phyloP scores from a whole-genome alignment of 177 flowering plant species.

The Vitis hybrid region DNA sequence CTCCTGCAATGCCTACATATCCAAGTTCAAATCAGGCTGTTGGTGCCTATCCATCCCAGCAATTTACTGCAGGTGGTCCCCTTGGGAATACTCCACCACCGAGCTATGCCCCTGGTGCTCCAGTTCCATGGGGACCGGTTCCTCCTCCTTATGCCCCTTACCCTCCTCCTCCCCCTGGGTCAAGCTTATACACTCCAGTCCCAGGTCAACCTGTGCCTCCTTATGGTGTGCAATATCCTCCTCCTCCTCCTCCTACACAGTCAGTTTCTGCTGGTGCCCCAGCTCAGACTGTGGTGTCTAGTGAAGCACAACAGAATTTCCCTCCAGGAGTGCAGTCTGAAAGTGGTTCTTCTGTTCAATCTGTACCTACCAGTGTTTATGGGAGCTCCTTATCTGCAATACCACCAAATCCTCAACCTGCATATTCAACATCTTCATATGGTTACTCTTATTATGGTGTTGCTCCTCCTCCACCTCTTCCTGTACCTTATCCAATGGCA shows the following conservation, averaged over 20 bases:
- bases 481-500: constrained; percentile 28
- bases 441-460: constrained; percentile 70
- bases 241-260: constrained; percentile 25
- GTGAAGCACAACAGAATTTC: constrained; percentile 54
- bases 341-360: constrained; percentile 35
- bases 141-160: constrained; percentile 73
- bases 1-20: constrained; percentile 53
- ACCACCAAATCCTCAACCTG: constrained; percentile 50
- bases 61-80: constrained; percentile 60
- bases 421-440: constrained; percentile 53
- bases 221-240: constrained; percentile 75
- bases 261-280: constrained; percentile 44
- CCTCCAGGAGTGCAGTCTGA: constrained; percentile 80
- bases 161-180: constrained; percentile 81
- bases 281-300: constrained; percentile 45
- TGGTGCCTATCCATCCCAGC: constrained; percentile 75
- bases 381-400: constrained; percentile 39
- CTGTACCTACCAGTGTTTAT: constrained; percentile 41
- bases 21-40: constrained; percentile 46
- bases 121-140: constrained; percentile 81
- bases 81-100: constrained; percentile 52
- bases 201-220: constrained; percentile 66
- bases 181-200: constrained; percentile 50
- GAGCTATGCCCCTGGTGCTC: constrained; percentile 47
- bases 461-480: constrained; percentile 66